These are phyloP conservation scores for Pseudogymnoascus sp. DNA, from an alignment of 2,329 filamentous ascomycete species.

Conservation along the genomic window DNA sequence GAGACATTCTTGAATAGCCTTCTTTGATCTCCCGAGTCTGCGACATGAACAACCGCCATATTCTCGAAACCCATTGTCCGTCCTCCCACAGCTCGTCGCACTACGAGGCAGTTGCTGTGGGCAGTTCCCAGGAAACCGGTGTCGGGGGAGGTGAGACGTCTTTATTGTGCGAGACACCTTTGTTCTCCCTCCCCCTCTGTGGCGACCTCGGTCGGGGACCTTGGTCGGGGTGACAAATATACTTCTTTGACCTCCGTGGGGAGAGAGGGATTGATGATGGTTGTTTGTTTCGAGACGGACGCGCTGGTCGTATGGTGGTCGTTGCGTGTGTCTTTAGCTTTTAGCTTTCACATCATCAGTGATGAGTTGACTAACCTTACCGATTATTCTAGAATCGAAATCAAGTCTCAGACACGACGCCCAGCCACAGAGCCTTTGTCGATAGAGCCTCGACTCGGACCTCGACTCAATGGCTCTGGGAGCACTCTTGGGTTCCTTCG, in stretches of 20 bases:
- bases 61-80: background rate
- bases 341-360: too few relatives aligned
- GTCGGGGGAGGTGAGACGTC: background rate
- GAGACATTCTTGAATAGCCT: background rate
- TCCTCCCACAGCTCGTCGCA: too few relatives aligned
- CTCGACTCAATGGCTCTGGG: too few relatives aligned
- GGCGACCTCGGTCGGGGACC: background rate
- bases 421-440: too few relatives aligned
- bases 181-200: background rate
- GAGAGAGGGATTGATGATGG: background rate
- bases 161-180: background rate
- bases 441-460: too few relatives aligned
- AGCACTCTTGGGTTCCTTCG: too few relatives aligned
- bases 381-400: too few relatives aligned
- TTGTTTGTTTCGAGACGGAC: background rate
- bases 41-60: background rate
- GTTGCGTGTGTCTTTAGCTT: too few relatives aligned
- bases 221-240: background rate
- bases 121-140: background rate
- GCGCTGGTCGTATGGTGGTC: too few relatives aligned
- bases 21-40: background rate
- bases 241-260: background rate
- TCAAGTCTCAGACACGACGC: too few relatives aligned
- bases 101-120: background rate
- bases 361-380: too few relatives aligned